Percentiles rank a stretch among this genome's conserved stretches.
Conservation (phyloP, 495 filamentous ascomycete genomes). For the Talaromyces wortmannii region DNA sequence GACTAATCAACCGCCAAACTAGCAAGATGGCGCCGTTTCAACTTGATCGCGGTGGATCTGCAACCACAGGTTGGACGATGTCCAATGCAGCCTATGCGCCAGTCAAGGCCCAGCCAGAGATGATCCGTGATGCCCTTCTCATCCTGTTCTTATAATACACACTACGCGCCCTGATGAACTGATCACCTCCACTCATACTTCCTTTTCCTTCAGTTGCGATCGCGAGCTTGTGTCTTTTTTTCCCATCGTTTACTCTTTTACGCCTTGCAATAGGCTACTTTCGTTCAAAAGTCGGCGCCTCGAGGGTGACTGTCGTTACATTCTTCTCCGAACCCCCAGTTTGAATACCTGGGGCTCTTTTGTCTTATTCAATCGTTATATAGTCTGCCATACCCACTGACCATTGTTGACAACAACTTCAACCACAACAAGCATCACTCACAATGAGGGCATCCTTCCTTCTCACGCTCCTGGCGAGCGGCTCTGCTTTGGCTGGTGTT, state of each 20-base stretch:
- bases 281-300: not conserved
- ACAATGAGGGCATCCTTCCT: conserved; percentile 2
- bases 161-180: not conserved
- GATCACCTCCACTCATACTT: not conserved
- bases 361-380: conserved; percentile 4
- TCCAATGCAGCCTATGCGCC: not conserved
- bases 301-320: conserved; percentile 6
- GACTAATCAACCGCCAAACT: not conserved
- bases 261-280: not conserved
- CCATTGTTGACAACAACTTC: not conserved
- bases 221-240: not conserved
- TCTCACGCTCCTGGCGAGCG: conserved; percentile 4
- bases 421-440: not conserved
- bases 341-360: not conserved
- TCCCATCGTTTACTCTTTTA: not conserved
- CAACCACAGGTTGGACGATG: not conserved
- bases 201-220: not conserved
- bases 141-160: not conserved
- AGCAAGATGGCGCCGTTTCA: not conserved
- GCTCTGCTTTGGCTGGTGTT: conserved; percentile 1
- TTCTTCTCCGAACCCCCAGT: not conserved
- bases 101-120: not conserved
- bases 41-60: not conserved
- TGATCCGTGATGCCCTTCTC: not conserved
- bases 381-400: not conserved